Percentiles rank a stretch among this genome's conserved stretches.
Evolutionary conservation across 371 early-diverging fungal genomes (phyloP).

Genomic region (Smittium mucronatum): DNA sequence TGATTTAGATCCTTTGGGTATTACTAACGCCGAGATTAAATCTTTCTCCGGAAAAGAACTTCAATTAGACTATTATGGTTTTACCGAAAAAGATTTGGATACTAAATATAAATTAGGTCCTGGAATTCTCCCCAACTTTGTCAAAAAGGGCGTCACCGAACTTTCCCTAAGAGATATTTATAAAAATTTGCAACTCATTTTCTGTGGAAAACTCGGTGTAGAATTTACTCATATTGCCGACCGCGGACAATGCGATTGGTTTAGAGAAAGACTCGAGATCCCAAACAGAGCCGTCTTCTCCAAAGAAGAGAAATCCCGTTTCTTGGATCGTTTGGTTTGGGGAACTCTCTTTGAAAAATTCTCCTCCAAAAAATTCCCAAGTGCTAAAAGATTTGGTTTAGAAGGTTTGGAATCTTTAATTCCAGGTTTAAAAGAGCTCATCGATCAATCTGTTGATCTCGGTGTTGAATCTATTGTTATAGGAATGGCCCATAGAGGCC

Average conservation of each 20-base stretch:
- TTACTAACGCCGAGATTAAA: constrained; percentile 47
- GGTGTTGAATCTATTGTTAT: constrained; percentile 67
- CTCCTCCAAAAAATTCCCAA: constrained; percentile 86
- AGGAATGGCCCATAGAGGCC: constrained; percentile 95
- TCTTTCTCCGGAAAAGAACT: constrained; percentile 66
- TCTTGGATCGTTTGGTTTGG: constrained; percentile 55
- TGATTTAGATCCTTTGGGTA: constrained; percentile 83
- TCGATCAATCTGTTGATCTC: constrained; percentile 46
- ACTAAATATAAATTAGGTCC: constrained; percentile 82
- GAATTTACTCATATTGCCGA: constrained; percentile 88
- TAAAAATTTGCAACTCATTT: constrained; percentile 54
- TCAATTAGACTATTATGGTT: constrained; percentile 77
- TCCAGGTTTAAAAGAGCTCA: constrained; percentile 76
- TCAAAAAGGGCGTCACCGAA: constrained; percentile 36
- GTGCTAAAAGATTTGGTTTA: constrained; percentile 89
- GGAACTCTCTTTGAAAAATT: constrained; percentile 91
- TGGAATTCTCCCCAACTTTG: constrained; percentile 85
- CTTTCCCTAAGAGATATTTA: constrained; percentile 63
- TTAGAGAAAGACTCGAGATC: constrained; percentile 73
- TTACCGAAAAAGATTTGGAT: constrained; percentile 81
- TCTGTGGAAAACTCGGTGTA: constrained; percentile 79
- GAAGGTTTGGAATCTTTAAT: constrained; percentile 97
- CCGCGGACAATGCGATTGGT: constrained; percentile 76
- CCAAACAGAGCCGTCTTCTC: constrained; percentile 31
- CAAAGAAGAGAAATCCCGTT: constrained; percentile 50